These are phyloP conservation scores for Phlyctochytrium arcticum DNA, from an alignment of 192 early-diverging fungal species.

Conservation along the genomic window DNA sequence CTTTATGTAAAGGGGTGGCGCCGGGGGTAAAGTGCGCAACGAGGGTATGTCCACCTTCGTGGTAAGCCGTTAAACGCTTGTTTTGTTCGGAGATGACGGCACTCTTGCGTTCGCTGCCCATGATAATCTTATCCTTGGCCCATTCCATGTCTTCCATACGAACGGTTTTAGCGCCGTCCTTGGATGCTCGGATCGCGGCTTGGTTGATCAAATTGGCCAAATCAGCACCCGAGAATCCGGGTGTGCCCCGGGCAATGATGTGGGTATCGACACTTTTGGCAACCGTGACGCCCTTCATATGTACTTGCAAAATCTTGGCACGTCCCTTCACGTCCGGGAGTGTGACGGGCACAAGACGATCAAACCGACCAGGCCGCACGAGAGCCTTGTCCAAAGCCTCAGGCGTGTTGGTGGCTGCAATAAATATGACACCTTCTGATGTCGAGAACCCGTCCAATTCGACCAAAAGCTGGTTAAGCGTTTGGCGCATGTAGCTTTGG, in stretches of 20 bases:
- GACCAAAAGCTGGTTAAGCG: constrained; percentile 97
- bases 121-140: constrained; percentile 98
- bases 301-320: constrained; percentile 85
- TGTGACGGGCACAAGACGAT: constrained; percentile 88
- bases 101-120: constrained; percentile 93
- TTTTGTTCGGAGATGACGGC: constrained; percentile 86
- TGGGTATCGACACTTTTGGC: constrained; percentile 70
- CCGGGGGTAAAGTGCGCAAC: constrained; percentile 94
- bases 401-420: constrained; percentile 98
- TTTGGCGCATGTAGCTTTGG: constrained; percentile 96
- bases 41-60: constrained; percentile 96
- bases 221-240: constrained; percentile 99
- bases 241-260: constrained; percentile 90
- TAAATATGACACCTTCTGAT: constrained; percentile 94
- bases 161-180: constrained; percentile 70
- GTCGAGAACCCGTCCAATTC: constrained; percentile 98
- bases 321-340: constrained; percentile 97
- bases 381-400: constrained; percentile 96
- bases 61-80: constrained; percentile 91
- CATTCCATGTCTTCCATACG: constrained; percentile 84
- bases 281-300: constrained; percentile 76
- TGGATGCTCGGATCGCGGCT: constrained; percentile 91
- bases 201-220: constrained; percentile 96
- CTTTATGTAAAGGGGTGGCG: constrained; percentile 95
- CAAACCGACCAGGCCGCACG: constrained; percentile 95